These are phyloP conservation scores for Stemphylium lycopersici DNA, from an alignment of 2,329 filamentous ascomycete species.

Conservation along the genomic window DNA sequence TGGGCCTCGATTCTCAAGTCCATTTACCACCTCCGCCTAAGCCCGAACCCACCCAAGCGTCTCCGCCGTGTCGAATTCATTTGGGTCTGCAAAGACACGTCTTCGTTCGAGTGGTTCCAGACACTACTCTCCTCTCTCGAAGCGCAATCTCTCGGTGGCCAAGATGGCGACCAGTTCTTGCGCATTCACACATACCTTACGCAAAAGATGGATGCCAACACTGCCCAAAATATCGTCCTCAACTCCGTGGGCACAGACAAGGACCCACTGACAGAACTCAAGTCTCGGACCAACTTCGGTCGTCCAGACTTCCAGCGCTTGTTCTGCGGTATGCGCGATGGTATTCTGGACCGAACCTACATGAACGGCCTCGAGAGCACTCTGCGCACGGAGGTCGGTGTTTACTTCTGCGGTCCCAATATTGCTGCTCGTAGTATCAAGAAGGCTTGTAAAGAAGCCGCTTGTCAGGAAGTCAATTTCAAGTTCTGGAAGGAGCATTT, in stretches of 20 bases:
- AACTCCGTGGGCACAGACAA: slow-evolving; percentile 88
- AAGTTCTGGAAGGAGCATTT: slow-evolving; percentile 98
- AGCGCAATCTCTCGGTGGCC: slow-evolving; percentile 71
- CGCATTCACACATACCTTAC: slow-evolving; percentile 98
- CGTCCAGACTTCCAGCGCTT: slow-evolving; percentile 85
- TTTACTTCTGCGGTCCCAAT: slow-evolving; percentile 96
- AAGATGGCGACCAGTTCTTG: slow-evolving; percentile 80
- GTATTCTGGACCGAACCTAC: slow-evolving; percentile 84
- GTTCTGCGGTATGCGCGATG: slow-evolving; percentile 83
- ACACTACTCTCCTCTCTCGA: slow-evolving; percentile 90
- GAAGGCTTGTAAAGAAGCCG: slow-evolving; percentile 75
- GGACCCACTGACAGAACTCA: slow-evolving; percentile 91
- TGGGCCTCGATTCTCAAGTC: slow-evolving; percentile 93
- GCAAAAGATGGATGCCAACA: slow-evolving; percentile 89
- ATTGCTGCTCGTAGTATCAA: slow-evolving; percentile 81
- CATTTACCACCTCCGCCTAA: slow-evolving; percentile 94
- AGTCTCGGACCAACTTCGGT: slow-evolving; percentile 90
- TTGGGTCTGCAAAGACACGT: slow-evolving; percentile 96
- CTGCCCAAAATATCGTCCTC: slow-evolving; percentile 93
- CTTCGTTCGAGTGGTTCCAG: slow-evolving; percentile 99
- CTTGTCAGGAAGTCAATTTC: slow-evolving; percentile 81
- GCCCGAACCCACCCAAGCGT: slow-evolving; percentile 85
- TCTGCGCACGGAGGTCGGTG: slow-evolving; percentile 83
- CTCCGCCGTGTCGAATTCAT: slow-evolving; percentile 97
- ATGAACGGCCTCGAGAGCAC: slow-evolving; percentile 79